Evolutionary conservation across 83 land plant species (phyloP), one percentile per base, ranked within the genome.

Genomic region (Picea mariana): DNA sequence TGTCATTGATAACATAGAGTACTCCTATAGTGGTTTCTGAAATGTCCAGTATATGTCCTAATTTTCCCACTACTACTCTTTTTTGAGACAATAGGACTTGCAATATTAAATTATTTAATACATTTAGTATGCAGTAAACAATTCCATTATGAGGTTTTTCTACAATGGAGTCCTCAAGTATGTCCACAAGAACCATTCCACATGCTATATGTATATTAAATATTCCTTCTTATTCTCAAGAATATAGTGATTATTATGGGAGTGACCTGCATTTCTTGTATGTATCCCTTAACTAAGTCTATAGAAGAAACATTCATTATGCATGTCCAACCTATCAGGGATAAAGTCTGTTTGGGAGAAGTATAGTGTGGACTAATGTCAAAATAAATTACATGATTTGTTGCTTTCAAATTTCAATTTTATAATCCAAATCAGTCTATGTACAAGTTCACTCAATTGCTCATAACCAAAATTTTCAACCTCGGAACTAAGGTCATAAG

Each of bases 121-220:
- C 40, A 17, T 84, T 85, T 58, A 58, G 27, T 20, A 85, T 67
- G 66, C 66, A 79, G 79, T 89, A 89, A 12, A 89, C 1, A 21
- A 42, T 26, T 27, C 84, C 84, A 87, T 79, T 89, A 76, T 89
- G 91, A 61, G 91, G 91, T 1, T 85, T 27, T 31, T 31, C 79
- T 0, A 89, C 87, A 23, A 87, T 13, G 44, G 89, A 80, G 68
- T 85, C 79, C 20, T 81, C 49, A 27, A 89, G 78, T 31, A 75
- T 78, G 62, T 87, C 85, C 17, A 79, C 31, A 63, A 87, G 83
- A 1, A 85, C 69, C 16, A 27, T 26, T 61, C 81, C 89, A 67
- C 67, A 75, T 27, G 85, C 75, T 47, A 87, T 89, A 2, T 83
- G n/a, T n/a, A 86, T n/a, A 89, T 34, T 38, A 3, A 4, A 71